Evolutionary conservation across 1,284 basidiomycete genomes (phyloP).

Genomic region (Meripilus lineatus): DNA sequence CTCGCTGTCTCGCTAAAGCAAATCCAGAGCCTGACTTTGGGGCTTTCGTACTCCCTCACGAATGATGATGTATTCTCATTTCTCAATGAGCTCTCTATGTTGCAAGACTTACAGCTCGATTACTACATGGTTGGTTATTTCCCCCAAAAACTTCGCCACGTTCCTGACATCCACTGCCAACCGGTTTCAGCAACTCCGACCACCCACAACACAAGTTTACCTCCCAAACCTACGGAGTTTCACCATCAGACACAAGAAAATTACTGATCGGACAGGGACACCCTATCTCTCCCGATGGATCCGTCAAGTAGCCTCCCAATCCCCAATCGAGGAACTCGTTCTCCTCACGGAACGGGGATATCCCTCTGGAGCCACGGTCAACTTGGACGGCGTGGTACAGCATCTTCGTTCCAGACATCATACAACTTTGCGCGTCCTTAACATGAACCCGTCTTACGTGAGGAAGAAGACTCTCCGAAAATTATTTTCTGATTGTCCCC

Average conservation of each 20-base stretch:
- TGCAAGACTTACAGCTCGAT: slow-evolving; percentile 35
- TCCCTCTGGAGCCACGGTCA: no score
- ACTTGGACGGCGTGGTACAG: not conserved
- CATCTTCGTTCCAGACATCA: not conserved
- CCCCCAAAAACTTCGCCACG: no score
- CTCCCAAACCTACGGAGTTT: slow-evolving; percentile 35
- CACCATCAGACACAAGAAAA: slow-evolving; percentile 28
- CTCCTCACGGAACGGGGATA: slow-evolving; percentile 16
- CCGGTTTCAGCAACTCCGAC: slow-evolving; percentile 38
- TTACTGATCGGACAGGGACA: slow-evolving; percentile 25
- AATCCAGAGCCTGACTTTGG: slow-evolving; percentile 33
- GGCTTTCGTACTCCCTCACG: slow-evolving; percentile 50
- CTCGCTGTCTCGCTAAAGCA: slow-evolving; percentile 32
- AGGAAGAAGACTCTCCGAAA: not conserved
- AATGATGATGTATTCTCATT: slow-evolving; percentile 45
- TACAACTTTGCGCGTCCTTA: not conserved
- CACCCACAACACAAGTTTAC: slow-evolving; percentile 22
- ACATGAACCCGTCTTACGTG: not conserved
- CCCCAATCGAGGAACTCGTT: slow-evolving; percentile 34
- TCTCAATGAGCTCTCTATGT: slow-evolving; percentile 31
- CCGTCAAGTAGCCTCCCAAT: slow-evolving; percentile 30
- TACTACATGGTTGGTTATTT: slow-evolving; percentile 42
- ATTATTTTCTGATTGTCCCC: not conserved
- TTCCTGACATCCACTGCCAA: not conserved
- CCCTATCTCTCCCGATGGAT: slow-evolving; percentile 41